A percentile compares a stretch with the other conserved stretches of the same genome.
Conservation (phyloP, 345 rosid genomes). For the Acer campestre region DNA sequence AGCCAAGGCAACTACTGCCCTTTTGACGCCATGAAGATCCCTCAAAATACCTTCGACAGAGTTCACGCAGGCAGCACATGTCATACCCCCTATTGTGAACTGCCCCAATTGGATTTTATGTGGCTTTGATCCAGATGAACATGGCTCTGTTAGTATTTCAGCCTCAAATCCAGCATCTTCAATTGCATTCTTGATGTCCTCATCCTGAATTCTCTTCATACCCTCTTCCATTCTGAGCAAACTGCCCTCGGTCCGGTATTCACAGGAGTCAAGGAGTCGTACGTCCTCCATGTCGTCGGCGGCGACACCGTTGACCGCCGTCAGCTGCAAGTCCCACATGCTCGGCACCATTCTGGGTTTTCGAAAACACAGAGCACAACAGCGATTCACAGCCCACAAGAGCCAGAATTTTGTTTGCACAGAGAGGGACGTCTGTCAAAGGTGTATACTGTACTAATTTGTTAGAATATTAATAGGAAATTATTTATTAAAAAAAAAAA, state of each 20-base stretch:
- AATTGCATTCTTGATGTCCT: conserved; percentile 84
- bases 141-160: conserved; percentile 71
- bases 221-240: conserved; percentile 42
- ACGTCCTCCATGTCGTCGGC: conserved; percentile 47
- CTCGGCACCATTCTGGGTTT: conserved; percentile 30
- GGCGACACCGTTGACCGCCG: too few relatives aligned
- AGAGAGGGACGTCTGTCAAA: not conserved
- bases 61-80: conserved; percentile 96
- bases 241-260: conserved; percentile 19
- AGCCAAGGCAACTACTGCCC: conserved; percentile 90
- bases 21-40: conserved; percentile 85
- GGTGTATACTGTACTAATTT: too few relatives aligned
- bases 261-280: conserved; percentile 80
- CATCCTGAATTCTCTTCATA: conserved; percentile 74
- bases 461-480: too few relatives aligned
- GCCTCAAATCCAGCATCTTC: conserved; percentile 99
- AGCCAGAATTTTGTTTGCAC: too few relatives aligned
- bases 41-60: conserved; percentile 90
- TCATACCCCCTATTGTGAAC: conserved; percentile 95
- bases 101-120: conserved; percentile 63
- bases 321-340: too few relatives aligned
- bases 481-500: too few relatives aligned
- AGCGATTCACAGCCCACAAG: too few relatives aligned
- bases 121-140: conserved; percentile 43
- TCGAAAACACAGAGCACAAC: conserved; percentile 25